phyloP scores from a whole-genome alignment of 768 basidiomycete genomes.

The Boletales sp. region DNA sequence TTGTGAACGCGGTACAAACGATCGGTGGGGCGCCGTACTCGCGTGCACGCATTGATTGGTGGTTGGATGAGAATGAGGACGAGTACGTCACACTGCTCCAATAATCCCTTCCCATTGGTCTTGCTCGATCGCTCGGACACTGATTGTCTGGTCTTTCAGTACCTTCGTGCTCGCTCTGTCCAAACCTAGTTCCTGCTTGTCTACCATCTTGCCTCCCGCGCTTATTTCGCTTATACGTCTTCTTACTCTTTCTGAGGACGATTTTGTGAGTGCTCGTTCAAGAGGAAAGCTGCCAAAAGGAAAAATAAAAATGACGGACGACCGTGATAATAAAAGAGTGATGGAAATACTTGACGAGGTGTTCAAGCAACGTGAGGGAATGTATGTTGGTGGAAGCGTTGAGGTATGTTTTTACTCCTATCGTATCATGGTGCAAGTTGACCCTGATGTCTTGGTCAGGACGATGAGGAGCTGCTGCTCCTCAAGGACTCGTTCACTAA shows the following conservation, averaged over 20 bases:
- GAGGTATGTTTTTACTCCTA: constrained; percentile 34
- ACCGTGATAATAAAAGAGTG: constrained; percentile 21
- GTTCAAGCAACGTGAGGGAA: constrained; percentile 43
- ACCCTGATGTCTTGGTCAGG: constrained; percentile 31
- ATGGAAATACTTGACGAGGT: constrained; percentile 48
- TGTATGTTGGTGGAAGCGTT: constrained; percentile 37
- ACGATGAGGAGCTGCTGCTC: constrained; percentile 45
- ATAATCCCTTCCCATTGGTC: not conserved
- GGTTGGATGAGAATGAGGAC: constrained; percentile 87
- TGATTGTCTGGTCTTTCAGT: constrained; percentile 8
- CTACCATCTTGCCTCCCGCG: constrained; percentile 54
- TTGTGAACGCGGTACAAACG: constrained; percentile 41
- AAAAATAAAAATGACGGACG: constrained; percentile 28
- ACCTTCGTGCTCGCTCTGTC: constrained; percentile 7
- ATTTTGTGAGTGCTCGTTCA: constrained; percentile 55
- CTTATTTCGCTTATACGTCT: constrained; percentile 65
- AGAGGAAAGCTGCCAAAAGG: constrained; percentile 78
- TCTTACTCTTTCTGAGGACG: constrained; percentile 49
- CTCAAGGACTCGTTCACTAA: constrained; percentile 25
- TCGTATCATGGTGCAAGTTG: not conserved
- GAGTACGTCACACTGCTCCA: constrained; percentile 53
- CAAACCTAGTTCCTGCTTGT: constrained; percentile 46
- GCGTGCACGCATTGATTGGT: constrained; percentile 74
- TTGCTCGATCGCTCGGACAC: not conserved
- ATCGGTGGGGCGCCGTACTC: constrained; percentile 10